Base-by-base conservation (phyloP, 345 rosid genomes). In the Barbarea vulgaris region DNA sequence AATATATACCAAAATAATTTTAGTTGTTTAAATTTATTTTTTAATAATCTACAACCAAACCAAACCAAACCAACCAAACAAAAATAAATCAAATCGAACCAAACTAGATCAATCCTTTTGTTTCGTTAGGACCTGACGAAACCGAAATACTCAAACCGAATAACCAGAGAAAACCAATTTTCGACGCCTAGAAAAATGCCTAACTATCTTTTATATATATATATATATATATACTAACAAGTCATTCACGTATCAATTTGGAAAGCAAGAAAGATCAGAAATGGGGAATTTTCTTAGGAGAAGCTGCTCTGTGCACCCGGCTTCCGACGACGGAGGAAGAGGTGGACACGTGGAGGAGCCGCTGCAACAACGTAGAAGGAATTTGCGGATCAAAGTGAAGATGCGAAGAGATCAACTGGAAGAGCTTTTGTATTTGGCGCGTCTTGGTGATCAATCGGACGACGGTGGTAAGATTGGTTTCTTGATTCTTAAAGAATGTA, bases 241-340 rank as follows among this genome's bases (percentile, higher is more conserved):
- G 51, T 19, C 47, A 63, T 55, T 63, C 71, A 70, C 76, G 47
- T 52, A 39, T 51, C 69, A 68, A 18, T 37, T 48, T 50, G n/a
- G 39, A 60, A 39, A 46, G 39, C 34, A 34, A 53, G 61, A 24
- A 64, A 44, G 47, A 69, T 41, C 15, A 50, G 12, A 56, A 31
- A 77, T 77, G 81, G 81, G 81, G 7, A 77, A 77, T 41, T 47
- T 57, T 71, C 47, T 77, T 19, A 36, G 77, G 56, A 77, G 76
- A 70, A 77, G 72, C 62, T 48, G 72, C 46, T 37, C 68, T 3
- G 81, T 77, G 68, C 72, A 77, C 18, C 80, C 77, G 27, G 36
- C 44, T 34, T 18, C n/a, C 25, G 52, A 33, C 42, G 22, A 24
- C 25, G 65, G 41, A 42, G 65, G 70, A 30, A 24, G 68, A 34